Evolutionary conservation across 108 stramenopile species (phyloP).

Genomic region (Stephanodiscus minutulus): DNA sequence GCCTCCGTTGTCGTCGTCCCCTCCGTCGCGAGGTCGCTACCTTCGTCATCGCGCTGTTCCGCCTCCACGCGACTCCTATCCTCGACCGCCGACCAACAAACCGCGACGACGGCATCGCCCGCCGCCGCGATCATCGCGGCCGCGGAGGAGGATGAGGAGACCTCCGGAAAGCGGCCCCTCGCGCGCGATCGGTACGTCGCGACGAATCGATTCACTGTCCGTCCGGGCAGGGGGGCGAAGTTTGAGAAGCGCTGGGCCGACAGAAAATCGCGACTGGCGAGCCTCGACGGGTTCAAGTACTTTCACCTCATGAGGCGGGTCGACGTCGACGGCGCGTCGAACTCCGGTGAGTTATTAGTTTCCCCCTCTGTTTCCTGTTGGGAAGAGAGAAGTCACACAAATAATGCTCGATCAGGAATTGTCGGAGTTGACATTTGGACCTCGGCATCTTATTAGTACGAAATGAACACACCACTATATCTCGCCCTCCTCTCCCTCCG

Average conservation of each 20-base stretch:
- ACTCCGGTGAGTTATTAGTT: conserved; percentile 21
- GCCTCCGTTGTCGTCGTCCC: too few species aligned
- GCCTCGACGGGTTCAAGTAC: conserved; percentile 83
- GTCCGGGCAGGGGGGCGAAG: conserved; percentile 67
- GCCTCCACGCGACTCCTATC: too few species aligned
- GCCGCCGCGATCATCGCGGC: background rate
- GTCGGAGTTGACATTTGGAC: too few species aligned
- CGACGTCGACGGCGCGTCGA: conserved; percentile 45
- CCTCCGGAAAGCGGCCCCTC: background rate
- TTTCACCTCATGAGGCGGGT: conserved; percentile 88
- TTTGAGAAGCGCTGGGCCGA: conserved; percentile 91
- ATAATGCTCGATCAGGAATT: too few species aligned
- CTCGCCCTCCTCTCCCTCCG: background rate
- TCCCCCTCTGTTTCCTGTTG: background rate
- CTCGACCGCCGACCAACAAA: too few species aligned
- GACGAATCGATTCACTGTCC: conserved; percentile 66
- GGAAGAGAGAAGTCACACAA: too few species aligned
- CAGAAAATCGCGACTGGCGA: conserved; percentile 73
- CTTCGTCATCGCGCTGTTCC: too few species aligned
- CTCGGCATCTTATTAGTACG: too few species aligned
- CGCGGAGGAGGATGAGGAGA: background rate
- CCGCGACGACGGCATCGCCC: too few species aligned
- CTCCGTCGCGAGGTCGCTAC: too few species aligned
- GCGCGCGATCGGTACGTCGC: too few species aligned
- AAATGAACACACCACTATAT: too few species aligned